Percentiles rank a stretch among this genome's conserved stretches.
These are phyloP conservation scores for Candida frijolesensis DNA, from an alignment of 1,139 yeast genomes.

Conservation along the genomic window DNA sequence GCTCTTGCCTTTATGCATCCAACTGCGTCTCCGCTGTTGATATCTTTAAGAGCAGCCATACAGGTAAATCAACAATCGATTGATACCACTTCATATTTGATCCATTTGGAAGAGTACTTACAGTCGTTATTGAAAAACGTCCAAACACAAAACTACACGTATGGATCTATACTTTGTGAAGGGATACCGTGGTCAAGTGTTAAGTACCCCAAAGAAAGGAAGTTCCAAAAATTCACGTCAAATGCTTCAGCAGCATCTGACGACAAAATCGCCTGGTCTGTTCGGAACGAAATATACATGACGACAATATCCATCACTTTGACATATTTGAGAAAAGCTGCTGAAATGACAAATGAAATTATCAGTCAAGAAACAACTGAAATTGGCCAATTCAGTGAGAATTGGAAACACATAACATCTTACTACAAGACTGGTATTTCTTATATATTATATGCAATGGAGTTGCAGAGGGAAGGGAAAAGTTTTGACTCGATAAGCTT, in stretches of 20 bases:
- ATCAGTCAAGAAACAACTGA: slow-evolving; percentile 25
- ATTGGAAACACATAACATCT: slow-evolving; percentile 41
- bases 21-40: slow-evolving; percentile 18
- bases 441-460: slow-evolving; percentile 26
- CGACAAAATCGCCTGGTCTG: slow-evolving; percentile 25
- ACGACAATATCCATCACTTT: slow-evolving; percentile 28
- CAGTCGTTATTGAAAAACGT: slow-evolving; percentile 24
- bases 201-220: slow-evolving; percentile 5
- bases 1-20: slow-evolving; percentile 19
- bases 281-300: slow-evolving; percentile 33
- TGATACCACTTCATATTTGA: slow-evolving; percentile 35
- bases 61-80: slow-evolving; percentile 17
- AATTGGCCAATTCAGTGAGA: slow-evolving; percentile 19
- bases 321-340: slow-evolving; percentile 37
- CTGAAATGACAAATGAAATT: slow-evolving; percentile 39
- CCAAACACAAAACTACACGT: slow-evolving; percentile 5
- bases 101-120: slow-evolving; percentile 37
- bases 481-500: slow-evolving; percentile 2
- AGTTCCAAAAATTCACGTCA: slow-evolving; percentile 3
- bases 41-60: slow-evolving; percentile 22
- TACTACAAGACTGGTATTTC: slow-evolving; percentile 38
- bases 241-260: not conserved
- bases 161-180: slow-evolving; percentile 7
- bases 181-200: slow-evolving; percentile 22
- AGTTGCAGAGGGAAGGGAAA: not conserved